Percentiles rank a stretch among this genome's conserved stretches.
Conservation (phyloP, 2,329 filamentous ascomycete species). For the Sclerotinia sclerotiorum region DNA sequence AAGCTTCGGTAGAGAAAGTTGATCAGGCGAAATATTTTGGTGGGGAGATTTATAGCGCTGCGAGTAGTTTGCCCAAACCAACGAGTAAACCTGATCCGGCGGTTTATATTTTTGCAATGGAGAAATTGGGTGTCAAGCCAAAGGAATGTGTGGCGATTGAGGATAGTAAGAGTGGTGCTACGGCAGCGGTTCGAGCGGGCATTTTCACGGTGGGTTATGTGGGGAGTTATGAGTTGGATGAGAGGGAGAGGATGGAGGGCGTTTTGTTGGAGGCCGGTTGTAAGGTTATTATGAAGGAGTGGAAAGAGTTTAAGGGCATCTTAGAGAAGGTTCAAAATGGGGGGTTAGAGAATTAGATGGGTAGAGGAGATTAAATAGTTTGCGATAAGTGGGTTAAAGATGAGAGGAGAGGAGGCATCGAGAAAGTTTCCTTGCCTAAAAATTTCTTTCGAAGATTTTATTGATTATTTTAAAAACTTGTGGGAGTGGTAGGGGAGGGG, state of each 20-base stretch:
- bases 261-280: constrained; percentile 61
- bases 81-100: constrained; percentile 89
- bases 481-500: background rate
- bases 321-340: constrained; percentile 33
- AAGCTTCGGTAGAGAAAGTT: constrained; percentile 76
- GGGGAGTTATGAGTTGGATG: constrained; percentile 67
- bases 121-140: constrained; percentile 69
- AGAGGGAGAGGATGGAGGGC: constrained; percentile 55
- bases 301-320: constrained; percentile 51
- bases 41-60: constrained; percentile 79
- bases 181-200: constrained; percentile 72
- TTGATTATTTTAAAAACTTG: background rate
- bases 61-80: constrained; percentile 73
- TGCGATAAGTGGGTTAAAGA: background rate
- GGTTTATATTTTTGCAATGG: constrained; percentile 77
- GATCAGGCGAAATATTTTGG: constrained; percentile 78
- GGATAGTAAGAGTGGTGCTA: constrained; percentile 83
- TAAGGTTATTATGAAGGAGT: constrained; percentile 59
- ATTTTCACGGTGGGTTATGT: constrained; percentile 85
- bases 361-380: background rate
- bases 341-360: constrained; percentile 22
- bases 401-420: background rate
- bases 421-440: background rate
- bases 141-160: constrained; percentile 78
- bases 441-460: background rate